phyloP scores from a whole-genome alignment of 805 yeast species.

The Nakazawaea wyomingensis region DNA sequence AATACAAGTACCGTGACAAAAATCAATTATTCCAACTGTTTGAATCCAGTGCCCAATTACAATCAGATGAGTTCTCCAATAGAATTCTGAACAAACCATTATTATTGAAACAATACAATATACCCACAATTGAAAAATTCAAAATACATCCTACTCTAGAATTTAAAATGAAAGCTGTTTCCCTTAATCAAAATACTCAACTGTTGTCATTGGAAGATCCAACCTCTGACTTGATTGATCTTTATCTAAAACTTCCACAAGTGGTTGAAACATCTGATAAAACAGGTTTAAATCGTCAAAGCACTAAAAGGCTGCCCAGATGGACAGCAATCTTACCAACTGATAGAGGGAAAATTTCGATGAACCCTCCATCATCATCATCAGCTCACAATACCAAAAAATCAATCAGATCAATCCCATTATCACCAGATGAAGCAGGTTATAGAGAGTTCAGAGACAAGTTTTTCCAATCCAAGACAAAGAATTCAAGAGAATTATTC shows the following conservation, averaged over 20 bases:
- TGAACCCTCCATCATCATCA: not conserved
- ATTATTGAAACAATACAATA: conserved; percentile 1
- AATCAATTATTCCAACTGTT: not conserved
- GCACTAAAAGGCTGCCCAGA: no score
- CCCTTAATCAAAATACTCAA: conserved; percentile 4
- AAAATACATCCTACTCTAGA: conserved; percentile 20
- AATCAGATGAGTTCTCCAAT: not conserved
- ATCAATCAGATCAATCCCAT: conserved; percentile 8
- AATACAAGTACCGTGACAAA: not conserved
- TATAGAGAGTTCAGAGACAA: conserved; percentile 17
- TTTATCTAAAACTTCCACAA: conserved; percentile 11
- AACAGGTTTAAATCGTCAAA: no score
- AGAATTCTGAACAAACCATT: not conserved
- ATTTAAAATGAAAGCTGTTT: conserved; percentile 17
- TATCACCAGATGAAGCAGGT: conserved; percentile 17
- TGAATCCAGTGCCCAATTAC: not conserved
- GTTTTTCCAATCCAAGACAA: conserved; percentile 15
- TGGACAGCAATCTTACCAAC: no score
- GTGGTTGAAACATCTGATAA: not conserved
- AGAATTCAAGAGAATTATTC: conserved; percentile 17
- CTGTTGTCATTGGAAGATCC: conserved; percentile 13
- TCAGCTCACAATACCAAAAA: not conserved
- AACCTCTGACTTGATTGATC: conserved; percentile 15
- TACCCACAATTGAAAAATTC: conserved; percentile 13
- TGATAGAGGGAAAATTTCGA: no score